These are phyloP conservation scores for Hansenula sp. DNA, from an alignment of 1,139 yeast genomes.

Conservation along the genomic window DNA sequence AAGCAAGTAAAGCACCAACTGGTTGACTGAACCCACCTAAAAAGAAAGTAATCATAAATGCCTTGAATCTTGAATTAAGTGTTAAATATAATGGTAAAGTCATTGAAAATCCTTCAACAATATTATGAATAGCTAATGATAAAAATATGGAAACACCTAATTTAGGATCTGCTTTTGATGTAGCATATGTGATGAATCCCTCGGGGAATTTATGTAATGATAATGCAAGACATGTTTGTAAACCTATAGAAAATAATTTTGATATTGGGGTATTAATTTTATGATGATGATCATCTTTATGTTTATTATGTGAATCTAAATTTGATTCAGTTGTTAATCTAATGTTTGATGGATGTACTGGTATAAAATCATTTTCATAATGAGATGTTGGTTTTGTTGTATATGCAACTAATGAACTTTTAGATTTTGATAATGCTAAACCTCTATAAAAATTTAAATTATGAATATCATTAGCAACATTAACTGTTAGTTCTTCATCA, in stretches of 20 bases:
- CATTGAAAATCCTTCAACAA: conserved; percentile 95
- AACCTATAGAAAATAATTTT: conserved; percentile 73
- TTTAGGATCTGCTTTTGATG: conserved; percentile 67
- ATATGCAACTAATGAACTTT: conserved; percentile 19
- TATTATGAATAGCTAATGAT: conserved; percentile 82
- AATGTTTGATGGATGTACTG: conserved; percentile 5
- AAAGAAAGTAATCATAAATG: conserved; percentile 58
- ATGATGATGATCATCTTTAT: conserved; percentile 56
- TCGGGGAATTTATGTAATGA: conserved; percentile 92
- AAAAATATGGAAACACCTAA: conserved; percentile 79
- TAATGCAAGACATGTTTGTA: conserved; percentile 86
- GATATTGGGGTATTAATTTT: conserved; percentile 76
- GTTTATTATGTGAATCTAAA: conserved; percentile 13
- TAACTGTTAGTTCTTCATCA: conserved; percentile 11
- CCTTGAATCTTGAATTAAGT: conserved; percentile 54
- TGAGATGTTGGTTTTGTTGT: conserved; percentile 4
- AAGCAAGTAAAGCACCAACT: conserved; percentile 77
- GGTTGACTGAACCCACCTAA: conserved; percentile 89
- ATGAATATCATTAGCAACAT: conserved; percentile 20
- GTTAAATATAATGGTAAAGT: conserved; percentile 85
- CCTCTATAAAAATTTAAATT: conserved; percentile 21
- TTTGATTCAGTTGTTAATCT: conserved; percentile 17
- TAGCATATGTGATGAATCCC: conserved; percentile 83
- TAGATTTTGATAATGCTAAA: conserved; percentile 6
- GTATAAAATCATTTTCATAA: background rate